Conservation (phyloP, 1,284 basidiomycete species). For the Ceratobasidium papillatum region DNA sequence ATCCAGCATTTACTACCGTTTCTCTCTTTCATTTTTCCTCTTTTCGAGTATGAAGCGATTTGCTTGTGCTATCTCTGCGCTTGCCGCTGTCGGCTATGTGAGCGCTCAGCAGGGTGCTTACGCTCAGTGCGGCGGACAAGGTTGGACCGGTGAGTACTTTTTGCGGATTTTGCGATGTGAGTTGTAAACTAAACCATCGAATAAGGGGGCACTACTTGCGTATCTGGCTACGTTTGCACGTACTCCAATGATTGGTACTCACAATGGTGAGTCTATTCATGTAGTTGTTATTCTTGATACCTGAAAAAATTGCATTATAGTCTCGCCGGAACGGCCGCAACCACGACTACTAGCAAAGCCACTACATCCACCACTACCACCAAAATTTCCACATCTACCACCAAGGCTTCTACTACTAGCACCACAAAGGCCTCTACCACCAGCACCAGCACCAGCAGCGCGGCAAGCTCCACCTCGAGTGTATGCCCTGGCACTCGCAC, state of each 20-base stretch:
- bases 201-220: slow-evolving; percentile 41
- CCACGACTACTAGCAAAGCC: neutral
- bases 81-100: slow-evolving; percentile 39
- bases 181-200: neutral
- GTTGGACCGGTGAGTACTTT: slow-evolving; percentile 25
- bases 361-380: neutral
- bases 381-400: neutral
- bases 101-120: slow-evolving; percentile 36
- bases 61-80: slow-evolving; percentile 4
- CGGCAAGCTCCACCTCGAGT: slow-evolving; percentile 33
- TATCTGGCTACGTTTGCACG: slow-evolving; percentile 43
- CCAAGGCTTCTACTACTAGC: slow-evolving; percentile 40
- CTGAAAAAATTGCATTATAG: neutral
- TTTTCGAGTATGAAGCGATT: slow-evolving; percentile 16
- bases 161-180: neutral
- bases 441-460: slow-evolving; percentile 39
- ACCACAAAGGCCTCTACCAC: slow-evolving; percentile 22
- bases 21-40: neutral
- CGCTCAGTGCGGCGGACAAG: slow-evolving; percentile 40
- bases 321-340: neutral
- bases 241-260: slow-evolving; percentile 43
- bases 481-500: slow-evolving; percentile 51
- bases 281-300: neutral
- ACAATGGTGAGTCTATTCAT: slow-evolving; percentile 32
- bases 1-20: neutral